Conservation (phyloP, 306 rosid species). For the Pachyrhizus erosus region DNA sequence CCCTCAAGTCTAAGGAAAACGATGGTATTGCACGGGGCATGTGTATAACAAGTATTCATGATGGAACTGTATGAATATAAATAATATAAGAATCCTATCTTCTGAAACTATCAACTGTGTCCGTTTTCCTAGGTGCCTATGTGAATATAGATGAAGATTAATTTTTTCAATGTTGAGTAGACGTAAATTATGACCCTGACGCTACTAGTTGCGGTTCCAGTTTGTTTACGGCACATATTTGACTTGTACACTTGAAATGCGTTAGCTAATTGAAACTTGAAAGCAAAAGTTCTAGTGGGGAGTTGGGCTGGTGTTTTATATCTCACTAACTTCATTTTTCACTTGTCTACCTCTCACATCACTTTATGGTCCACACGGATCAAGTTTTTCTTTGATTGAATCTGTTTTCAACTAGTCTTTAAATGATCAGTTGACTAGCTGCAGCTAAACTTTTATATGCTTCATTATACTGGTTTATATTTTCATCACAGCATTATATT, state of each 20-base stretch:
- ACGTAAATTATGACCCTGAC: constrained; percentile 26
- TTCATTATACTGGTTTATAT: neutral
- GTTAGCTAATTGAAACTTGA: constrained; percentile 2
- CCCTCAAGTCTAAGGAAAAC: neutral
- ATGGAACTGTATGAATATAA: neutral
- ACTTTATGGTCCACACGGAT: constrained; percentile 9
- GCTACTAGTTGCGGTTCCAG: constrained; percentile 20
- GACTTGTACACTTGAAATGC: constrained; percentile 22
- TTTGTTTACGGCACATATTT: constrained; percentile 17
- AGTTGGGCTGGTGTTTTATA: constrained; percentile 22
- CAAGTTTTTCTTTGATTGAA: neutral
- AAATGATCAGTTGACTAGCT: neutral
- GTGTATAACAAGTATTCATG: neutral
- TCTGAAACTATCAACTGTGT: neutral
- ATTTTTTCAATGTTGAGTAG: constrained; percentile 12
- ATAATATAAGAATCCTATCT: neutral
- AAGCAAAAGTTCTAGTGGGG: constrained; percentile 29
- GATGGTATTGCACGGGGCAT: neutral
- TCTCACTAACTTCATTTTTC: neutral
- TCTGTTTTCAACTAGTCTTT: neutral
- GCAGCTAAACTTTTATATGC: neutral
- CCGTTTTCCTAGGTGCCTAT: neutral
- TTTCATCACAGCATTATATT: neutral
- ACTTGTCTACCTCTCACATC: constrained; percentile 11
- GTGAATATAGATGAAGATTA: neutral